A percentile compares a stretch with the other conserved stretches of the same genome.
phyloP scores from a whole-genome alignment of 2,329 filamentous ascomycete genomes.

The Cercospora canescens region DNA sequence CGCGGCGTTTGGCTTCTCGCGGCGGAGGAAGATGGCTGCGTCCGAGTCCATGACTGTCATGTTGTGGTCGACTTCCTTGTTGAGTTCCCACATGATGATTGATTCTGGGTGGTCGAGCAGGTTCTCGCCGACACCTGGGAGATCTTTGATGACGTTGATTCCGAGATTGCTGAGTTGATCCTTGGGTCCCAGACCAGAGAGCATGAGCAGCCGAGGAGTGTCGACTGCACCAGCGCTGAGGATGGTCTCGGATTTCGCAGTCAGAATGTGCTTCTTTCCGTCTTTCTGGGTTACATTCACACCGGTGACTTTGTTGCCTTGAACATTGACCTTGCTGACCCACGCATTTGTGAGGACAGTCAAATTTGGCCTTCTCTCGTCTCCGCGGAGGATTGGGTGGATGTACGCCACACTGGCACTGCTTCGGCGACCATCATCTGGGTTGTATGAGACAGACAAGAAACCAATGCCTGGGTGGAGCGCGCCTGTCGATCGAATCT shows the following conservation, averaged over 20 bases:
- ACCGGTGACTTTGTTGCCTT: conserved; percentile 69
- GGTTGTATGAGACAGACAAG: conserved; percentile 89
- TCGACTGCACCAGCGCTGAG: conserved; percentile 79
- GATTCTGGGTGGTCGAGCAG: conserved; percentile 65
- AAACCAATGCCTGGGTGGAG: conserved; percentile 80
- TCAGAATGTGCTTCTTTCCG: conserved; percentile 56
- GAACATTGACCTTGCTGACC: conserved; percentile 78
- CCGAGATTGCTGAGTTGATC: conserved; percentile 48
- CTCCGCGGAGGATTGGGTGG: conserved; percentile 81
- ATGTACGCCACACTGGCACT: conserved; percentile 91
- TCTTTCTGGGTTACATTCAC: conserved; percentile 67
- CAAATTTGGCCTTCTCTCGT: conserved; percentile 80
- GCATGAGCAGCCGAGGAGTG: conserved; percentile 67
- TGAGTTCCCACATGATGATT: conserved; percentile 76
- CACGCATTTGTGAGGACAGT: conserved; percentile 85
- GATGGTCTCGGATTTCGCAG: conserved; percentile 72
- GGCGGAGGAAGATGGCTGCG: conserved; percentile 82
- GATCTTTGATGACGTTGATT: conserved; percentile 58
- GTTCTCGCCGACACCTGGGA: conserved; percentile 65
- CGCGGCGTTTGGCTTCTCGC: conserved; percentile 69
- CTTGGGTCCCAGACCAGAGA: conserved; percentile 52
- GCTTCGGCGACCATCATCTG: conserved; percentile 79
- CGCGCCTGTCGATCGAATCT: conserved; percentile 72
- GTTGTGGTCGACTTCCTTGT: conserved; percentile 72
- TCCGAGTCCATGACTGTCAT: conserved; percentile 92